Percentiles rank a stretch among this genome's conserved stretches.
Conservation (phyloP, 2,329 filamentous ascomycete species). For the Hypomyces perniciosus region DNA sequence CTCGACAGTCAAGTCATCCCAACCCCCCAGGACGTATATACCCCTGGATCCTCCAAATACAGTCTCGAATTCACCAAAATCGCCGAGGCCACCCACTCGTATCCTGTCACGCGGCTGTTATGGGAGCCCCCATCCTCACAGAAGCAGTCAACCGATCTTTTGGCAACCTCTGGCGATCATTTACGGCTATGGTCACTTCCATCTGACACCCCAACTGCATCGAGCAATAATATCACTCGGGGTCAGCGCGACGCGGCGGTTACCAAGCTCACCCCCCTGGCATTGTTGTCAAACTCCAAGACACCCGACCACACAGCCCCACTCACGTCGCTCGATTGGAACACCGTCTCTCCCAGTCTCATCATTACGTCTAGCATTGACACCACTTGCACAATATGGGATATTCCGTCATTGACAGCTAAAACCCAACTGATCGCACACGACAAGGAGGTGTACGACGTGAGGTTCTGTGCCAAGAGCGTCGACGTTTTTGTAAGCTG, state of each 20-base stretch:
- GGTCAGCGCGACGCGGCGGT: conserved; percentile 51
- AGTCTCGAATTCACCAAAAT: conserved; percentile 87
- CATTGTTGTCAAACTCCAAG: conserved; percentile 93
- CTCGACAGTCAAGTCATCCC: conserved; percentile 76
- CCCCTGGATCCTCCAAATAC: conserved; percentile 64
- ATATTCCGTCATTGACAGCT: conserved; percentile 93
- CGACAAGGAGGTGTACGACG: conserved; percentile 98
- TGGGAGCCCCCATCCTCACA: conserved; percentile 95
- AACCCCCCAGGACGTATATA: conserved; percentile 62
- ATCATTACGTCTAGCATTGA: conserved; percentile 99
- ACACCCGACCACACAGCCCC: conserved; percentile 97
- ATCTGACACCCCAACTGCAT: conserved; percentile 50
- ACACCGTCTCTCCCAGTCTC: conserved; percentile 89
- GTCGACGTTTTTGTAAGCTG: conserved; percentile 99
- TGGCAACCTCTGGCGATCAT: conserved; percentile 93
- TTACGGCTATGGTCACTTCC: conserved; percentile 90
- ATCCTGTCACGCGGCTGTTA: conserved; percentile 88
- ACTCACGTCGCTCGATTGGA: conserved; percentile 95
- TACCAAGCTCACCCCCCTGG: conserved; percentile 84
- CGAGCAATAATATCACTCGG: conserved; percentile 63
- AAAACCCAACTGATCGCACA: conserved; percentile 98
- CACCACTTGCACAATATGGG: conserved; percentile 99
- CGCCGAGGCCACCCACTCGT: conserved; percentile 95
- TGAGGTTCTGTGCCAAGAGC: conserved; percentile 94
- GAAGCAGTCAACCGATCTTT: conserved; percentile 89